These are phyloP conservation scores for Miscanthus lutarioriparius DNA, from an alignment of 176 grass and related monocot genomes.

Conservation along the genomic window DNA sequence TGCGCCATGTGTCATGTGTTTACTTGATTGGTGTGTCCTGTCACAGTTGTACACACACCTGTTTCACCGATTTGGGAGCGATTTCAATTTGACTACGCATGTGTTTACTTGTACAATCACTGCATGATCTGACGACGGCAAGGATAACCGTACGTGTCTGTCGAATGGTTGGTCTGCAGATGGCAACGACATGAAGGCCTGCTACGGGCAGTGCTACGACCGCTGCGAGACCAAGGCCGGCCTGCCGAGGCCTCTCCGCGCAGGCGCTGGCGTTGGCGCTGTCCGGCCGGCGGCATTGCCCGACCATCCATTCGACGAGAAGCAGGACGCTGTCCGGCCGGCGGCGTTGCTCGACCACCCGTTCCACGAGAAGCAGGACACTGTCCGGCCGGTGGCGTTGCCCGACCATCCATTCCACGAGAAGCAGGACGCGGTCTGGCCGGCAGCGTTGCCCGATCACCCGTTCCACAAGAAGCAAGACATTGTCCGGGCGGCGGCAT, in stretches of 20 bases:
- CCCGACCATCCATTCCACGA: neutral
- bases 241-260: conserved; percentile 35
- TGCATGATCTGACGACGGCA: too few relatives aligned
- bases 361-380: neutral
- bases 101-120: neutral
- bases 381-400: neutral
- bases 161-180: conserved; percentile 15
- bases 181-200: conserved; percentile 1
- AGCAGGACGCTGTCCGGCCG: neutral
- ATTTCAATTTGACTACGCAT: neutral
- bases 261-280: neutral
- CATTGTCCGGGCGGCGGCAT: neutral
- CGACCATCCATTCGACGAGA: neutral
- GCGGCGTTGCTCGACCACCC: neutral
- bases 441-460: neutral
- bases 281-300: neutral
- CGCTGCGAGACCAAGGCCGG: conserved; percentile 20
- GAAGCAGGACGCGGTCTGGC: neutral
- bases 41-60: too few relatives aligned
- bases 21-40: too few relatives aligned
- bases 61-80: neutral
- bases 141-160: neutral
- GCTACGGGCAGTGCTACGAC: conserved; percentile 39
- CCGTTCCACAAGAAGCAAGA: conserved; percentile 4
- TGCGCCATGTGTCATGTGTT: too few relatives aligned